Conservation (phyloP, 2,329 filamentous ascomycete genomes). For the Bisporella sp. region DNA sequence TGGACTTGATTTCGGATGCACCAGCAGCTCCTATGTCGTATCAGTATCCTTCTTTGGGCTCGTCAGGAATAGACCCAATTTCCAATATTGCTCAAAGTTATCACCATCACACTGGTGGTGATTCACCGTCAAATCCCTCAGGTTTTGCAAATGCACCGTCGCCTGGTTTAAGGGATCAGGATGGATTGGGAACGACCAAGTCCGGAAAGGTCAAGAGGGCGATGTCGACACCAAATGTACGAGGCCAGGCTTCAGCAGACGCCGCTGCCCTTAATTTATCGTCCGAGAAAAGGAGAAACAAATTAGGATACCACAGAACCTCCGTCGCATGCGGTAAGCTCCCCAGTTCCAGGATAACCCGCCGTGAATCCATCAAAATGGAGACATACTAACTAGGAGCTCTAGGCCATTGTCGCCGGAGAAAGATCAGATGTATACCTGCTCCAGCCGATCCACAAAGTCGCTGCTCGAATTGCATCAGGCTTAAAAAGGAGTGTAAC, state of each 20-base stretch:
- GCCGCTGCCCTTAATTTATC: conserved; percentile 26
- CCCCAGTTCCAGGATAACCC: not conserved
- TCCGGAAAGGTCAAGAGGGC: conserved; percentile 36
- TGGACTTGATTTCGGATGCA: conserved; percentile 16
- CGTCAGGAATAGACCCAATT: conserved; percentile 20
- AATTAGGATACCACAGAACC: conserved; percentile 90
- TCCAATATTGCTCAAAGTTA: conserved; percentile 22
- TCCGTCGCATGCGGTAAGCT: conserved; percentile 91
- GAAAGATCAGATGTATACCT: conserved; percentile 88
- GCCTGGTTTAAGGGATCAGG: conserved; percentile 14
- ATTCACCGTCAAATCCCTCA: conserved; percentile 14
- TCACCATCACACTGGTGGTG: conserved; percentile 18
- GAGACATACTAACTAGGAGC: not conserved
- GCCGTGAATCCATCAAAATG: not conserved
- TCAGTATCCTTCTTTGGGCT: conserved; percentile 19
- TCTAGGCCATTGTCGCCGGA: conserved; percentile 79
- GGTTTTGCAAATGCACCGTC: conserved; percentile 13
- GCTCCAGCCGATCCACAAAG: conserved; percentile 65
- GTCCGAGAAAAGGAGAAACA: conserved; percentile 72
- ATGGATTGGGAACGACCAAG: conserved; percentile 11
- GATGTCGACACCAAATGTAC: conserved; percentile 42
- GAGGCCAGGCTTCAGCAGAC: conserved; percentile 31
- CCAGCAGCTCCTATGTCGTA: conserved; percentile 22
- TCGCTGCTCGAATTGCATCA: conserved; percentile 87
- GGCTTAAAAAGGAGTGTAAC: conserved; percentile 88